Conservation (phyloP, 2,329 filamentous ascomycete species). For the Aaosphaeria pasadenensis region DNA sequence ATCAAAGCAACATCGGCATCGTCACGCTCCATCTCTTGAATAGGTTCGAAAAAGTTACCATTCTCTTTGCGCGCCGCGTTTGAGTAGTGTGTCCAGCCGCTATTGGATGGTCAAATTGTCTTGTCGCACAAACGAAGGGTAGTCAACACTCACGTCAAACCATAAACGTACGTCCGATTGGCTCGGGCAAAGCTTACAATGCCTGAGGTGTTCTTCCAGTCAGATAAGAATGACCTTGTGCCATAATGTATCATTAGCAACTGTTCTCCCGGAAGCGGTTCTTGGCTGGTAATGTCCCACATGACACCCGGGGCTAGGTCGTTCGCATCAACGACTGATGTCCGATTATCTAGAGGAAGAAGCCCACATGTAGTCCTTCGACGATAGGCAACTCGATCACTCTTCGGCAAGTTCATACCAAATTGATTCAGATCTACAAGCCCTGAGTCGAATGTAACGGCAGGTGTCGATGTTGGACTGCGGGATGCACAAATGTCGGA, state of each 20-base stretch:
- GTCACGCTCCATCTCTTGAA: conserved; percentile 1
- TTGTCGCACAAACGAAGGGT: no score
- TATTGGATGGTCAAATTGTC: no score
- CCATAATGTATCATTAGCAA: not conserved
- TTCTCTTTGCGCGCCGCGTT: not conserved
- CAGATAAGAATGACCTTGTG: no score
- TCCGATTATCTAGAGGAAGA: not conserved
- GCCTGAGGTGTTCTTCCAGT: no score
- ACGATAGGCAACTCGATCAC: not conserved
- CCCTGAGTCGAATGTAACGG: conserved; percentile 10
- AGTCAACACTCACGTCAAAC: no score
- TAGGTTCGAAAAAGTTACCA: not conserved
- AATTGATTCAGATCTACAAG: conserved; percentile 9
- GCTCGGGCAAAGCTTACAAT: no score
- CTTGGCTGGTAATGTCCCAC: not conserved
- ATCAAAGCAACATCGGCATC: conserved; percentile 4
- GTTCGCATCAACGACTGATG: not conserved
- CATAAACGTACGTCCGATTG: no score
- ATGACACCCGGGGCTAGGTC: not conserved
- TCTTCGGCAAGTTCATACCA: not conserved
- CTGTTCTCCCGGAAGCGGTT: not conserved
- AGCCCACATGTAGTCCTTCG: not conserved
- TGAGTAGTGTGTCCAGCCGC: no score
- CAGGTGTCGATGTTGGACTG: not conserved
- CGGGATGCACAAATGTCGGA: conserved; percentile 1